Evolutionary conservation across 805 yeast species (phyloP).

Genomic region (Candida xyloterini): DNA sequence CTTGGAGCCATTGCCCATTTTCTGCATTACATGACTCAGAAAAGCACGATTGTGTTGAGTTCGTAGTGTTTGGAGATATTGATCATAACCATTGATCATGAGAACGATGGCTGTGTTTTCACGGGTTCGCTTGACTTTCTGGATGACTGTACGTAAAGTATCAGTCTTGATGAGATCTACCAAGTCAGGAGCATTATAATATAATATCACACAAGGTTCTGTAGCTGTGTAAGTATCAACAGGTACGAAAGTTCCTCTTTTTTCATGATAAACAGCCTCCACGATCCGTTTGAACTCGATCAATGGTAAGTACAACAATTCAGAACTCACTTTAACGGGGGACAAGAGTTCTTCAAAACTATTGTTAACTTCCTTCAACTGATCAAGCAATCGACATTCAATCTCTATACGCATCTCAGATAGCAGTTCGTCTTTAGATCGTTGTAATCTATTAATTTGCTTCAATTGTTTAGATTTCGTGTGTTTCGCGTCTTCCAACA

Average conservation of each 20-base stretch:
- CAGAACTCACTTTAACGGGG: conserved; percentile 21
- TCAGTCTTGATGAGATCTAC: conserved; percentile 33
- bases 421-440: conserved; percentile 50
- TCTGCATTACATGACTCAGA: conserved; percentile 29
- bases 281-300: conserved; percentile 52
- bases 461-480: conserved; percentile 20
- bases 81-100: conserved; percentile 49
- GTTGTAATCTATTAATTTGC: conserved; percentile 35
- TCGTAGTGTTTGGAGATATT: conserved; percentile 41
- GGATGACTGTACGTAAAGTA: conserved; percentile 25
- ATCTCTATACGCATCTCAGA: conserved; percentile 47
- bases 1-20: conserved; percentile 12
- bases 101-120: conserved; percentile 37
- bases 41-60: conserved; percentile 45
- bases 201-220: conserved; percentile 45
- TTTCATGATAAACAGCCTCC: conserved; percentile 45
- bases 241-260: conserved; percentile 55
- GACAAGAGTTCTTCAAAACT: conserved; percentile 15
- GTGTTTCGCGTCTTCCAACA: conserved; percentile 21
- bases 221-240: conserved; percentile 34
- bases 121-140: conserved; percentile 22
- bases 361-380: conserved; percentile 29
- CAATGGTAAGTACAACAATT: conserved; percentile 37
- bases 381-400: conserved; percentile 31
- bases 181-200: conserved; percentile 47